Conservation (phyloP, 176 grass and related monocot genomes). For the Paspalum vaginatum region DNA sequence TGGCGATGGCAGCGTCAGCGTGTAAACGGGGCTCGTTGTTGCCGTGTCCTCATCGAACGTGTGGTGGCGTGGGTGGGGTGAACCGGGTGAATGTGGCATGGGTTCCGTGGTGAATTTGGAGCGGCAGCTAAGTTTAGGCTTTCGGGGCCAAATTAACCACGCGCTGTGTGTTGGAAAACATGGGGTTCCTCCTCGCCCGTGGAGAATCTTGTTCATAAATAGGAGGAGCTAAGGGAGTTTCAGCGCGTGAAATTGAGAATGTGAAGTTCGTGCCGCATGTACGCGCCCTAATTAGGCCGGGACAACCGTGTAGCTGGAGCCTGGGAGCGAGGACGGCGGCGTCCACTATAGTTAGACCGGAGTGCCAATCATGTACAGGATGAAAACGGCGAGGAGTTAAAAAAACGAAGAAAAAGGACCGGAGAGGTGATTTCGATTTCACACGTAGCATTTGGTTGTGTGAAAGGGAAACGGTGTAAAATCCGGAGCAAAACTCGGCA, state of each 20-base stretch:
- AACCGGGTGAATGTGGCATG: not conserved
- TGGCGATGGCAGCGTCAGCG: not conserved
- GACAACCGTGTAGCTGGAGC: not conserved
- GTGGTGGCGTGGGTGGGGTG: not conserved
- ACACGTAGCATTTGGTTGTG: too few relatives aligned
- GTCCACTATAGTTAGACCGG: too few relatives aligned
- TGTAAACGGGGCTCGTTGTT: too few relatives aligned
- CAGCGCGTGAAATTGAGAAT: not conserved
- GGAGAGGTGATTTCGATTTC: too few relatives aligned
- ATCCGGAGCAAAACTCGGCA: too few relatives aligned
- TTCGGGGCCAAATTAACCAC: not conserved
- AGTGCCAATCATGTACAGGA: too few relatives aligned
- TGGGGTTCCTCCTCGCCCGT: not conserved
- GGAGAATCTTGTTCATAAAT: not conserved
- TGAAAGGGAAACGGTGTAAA: too few relatives aligned
- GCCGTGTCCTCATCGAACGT: too few relatives aligned
- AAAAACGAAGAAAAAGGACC: too few relatives aligned
- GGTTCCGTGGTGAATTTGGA: not conserved
- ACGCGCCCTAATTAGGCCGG: not conserved
- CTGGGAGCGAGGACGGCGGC: too few relatives aligned
- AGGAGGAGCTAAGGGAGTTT: not conserved
- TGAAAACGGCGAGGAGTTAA: too few relatives aligned
- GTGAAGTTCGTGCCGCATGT: not conserved
- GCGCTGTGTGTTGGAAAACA: not conserved
- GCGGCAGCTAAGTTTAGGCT: not conserved